These are phyloP conservation scores for Fraxinus albicans DNA, from an alignment of 305 asterid genomes.

Conservation along the genomic window DNA sequence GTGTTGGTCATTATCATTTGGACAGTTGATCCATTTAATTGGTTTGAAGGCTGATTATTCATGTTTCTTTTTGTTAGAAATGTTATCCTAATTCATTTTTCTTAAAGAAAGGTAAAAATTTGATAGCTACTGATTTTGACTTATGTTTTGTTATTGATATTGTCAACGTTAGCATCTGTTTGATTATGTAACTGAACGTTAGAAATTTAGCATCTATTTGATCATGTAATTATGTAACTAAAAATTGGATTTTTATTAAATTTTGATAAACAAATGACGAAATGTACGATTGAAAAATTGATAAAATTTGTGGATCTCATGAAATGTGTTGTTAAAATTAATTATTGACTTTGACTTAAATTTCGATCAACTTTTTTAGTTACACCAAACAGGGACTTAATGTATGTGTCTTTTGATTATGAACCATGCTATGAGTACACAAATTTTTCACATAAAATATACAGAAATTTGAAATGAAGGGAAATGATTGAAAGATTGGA, in stretches of 20 bases:
- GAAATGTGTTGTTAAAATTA: background rate
- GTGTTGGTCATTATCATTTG: conserved; percentile 22
- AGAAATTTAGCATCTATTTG: background rate
- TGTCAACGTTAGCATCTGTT: background rate
- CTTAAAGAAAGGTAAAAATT: background rate
- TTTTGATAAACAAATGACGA: background rate
- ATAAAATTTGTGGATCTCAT: background rate
- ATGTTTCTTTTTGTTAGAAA: background rate
- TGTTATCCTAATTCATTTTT: background rate
- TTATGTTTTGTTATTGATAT: background rate
- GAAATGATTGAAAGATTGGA: too few species aligned
- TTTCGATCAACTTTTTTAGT: background rate
- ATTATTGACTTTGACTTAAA: background rate
- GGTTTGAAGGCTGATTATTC: background rate
- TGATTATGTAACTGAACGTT: too few species aligned
- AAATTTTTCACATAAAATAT: too few species aligned
- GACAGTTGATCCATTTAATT: background rate
- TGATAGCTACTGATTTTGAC: background rate
- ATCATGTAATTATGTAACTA: background rate
- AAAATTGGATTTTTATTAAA: background rate
- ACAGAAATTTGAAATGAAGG: too few species aligned
- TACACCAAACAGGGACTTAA: background rate
- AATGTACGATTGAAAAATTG: background rate
- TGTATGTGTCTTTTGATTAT: background rate
- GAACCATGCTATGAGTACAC: too few species aligned